Evolutionary conservation across 2,329 filamentous ascomycete species (phyloP), one percentile per base, ranked within the genome.

Genomic region (Aschersonia sp.): DNA sequence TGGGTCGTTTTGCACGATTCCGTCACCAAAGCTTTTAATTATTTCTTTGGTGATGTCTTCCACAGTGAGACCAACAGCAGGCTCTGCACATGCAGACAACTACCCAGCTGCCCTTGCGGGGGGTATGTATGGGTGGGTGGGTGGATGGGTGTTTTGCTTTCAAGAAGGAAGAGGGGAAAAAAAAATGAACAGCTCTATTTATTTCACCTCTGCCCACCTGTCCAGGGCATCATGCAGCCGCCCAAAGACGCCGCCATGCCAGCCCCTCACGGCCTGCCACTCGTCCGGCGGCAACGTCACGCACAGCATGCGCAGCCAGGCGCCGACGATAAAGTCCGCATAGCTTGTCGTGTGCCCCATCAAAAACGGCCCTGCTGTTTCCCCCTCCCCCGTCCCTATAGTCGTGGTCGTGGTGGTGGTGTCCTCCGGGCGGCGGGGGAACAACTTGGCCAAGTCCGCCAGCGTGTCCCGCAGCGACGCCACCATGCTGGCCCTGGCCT

Each of bases 241-340:
- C 1, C 68, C 74, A 64, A 75, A 78, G 4, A 70, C 33, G 10
- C 74, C 73, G 2, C 52, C 64, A 55, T 78, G 68, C 71, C 75
- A 79, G 0, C 56, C 52, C 44, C 55, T 62, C 9, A 74, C 50
- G 47, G 66, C 59, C 50, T 69, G 55, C 73, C 72, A 78, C 49
- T 78, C 74, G 2, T 54, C 50, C 47, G 54, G 46, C 0, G 67
- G 68, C 47, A 78, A 55, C 30, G 61, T 64, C 11, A 41, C 56
- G 4, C 53, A 51, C 47, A 68, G 53, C 68, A 76, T 72, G 5
- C 65, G 62, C 56, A 79, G 48, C 76, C 76, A 80, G 1, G 61
- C 73, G 1, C 75, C 76, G 1, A 80, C 68, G 35, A 79, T 75
- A 1, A 78, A 55, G 54, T 80, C 77, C 1, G 73, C 75, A 62